These are phyloP conservation scores for Ophiosphaerella herpotricha DNA, from an alignment of 2,329 filamentous ascomycete species.

Conservation along the genomic window DNA sequence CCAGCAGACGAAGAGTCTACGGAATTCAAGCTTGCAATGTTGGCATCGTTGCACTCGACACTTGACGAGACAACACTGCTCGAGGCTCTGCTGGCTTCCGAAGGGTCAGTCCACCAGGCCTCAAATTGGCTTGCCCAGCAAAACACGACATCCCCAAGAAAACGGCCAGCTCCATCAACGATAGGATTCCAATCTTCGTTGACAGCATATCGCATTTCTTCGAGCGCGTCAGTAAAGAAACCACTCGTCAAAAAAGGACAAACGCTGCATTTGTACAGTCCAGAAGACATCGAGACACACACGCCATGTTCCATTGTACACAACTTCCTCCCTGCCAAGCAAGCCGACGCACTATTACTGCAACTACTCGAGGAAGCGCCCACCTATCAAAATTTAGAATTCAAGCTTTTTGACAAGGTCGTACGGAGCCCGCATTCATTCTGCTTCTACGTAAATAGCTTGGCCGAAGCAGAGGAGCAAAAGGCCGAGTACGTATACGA, in stretches of 20 bases:
- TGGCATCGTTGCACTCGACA: conserved; percentile 75
- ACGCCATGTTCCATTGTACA: conserved; percentile 92
- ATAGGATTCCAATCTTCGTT: conserved; percentile 53
- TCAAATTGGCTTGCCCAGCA: conserved; percentile 58
- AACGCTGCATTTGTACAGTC: conserved; percentile 82
- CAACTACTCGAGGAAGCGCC: conserved; percentile 77
- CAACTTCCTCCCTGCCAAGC: conserved; percentile 76
- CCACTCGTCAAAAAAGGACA: conserved; percentile 73
- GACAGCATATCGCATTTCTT: conserved; percentile 27
- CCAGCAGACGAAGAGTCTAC: conserved; percentile 72
- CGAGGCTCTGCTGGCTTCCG: conserved; percentile 75
- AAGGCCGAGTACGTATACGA: conserved; percentile 86
- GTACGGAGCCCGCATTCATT: conserved; percentile 85
- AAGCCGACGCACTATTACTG: conserved; percentile 73
- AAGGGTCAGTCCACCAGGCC: conserved; percentile 74
- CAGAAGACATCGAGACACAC: conserved; percentile 76
- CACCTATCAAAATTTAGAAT: conserved; percentile 71
- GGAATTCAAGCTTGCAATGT: conserved; percentile 83
- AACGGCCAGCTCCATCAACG: conserved; percentile 26
- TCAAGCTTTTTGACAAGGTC: conserved; percentile 86
- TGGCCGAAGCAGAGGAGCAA: conserved; percentile 70
- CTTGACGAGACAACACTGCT: conserved; percentile 70
- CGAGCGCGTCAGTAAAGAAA: conserved; percentile 33
- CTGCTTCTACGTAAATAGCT: conserved; percentile 78
- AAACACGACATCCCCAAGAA: conserved; percentile 38